phyloP scores from a whole-genome alignment of 2,329 filamentous ascomycete genomes.

The Daldinia sp. region DNA sequence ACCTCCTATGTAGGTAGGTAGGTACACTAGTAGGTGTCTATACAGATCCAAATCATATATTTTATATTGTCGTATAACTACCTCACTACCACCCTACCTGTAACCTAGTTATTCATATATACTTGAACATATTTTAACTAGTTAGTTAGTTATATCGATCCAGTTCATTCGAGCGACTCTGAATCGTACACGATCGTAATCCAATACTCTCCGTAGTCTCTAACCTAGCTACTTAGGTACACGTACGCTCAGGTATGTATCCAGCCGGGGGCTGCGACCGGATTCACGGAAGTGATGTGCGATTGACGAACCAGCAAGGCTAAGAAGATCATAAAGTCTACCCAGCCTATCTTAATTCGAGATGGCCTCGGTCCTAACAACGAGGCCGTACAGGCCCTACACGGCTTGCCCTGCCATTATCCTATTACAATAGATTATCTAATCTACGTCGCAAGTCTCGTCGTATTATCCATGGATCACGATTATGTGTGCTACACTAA shows the following conservation, averaged over 20 bases:
- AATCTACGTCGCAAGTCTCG: too few species aligned
- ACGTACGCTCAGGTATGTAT: too few species aligned
- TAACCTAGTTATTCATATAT: too few species aligned
- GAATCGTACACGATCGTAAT: neutral
- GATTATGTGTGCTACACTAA: constrained; percentile 4
- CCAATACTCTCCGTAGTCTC: constrained; percentile 6
- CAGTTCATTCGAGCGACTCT: too few species aligned
- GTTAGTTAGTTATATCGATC: too few species aligned
- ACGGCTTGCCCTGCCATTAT: neutral
- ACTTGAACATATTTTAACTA: too few species aligned
- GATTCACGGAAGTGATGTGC: constrained; percentile 38
- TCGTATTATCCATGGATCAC: constrained; percentile 7
- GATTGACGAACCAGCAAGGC: constrained; percentile 32
- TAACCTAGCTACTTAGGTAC: constrained; percentile 37
- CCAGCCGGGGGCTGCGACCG: constrained; percentile 35
- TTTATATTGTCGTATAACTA: too few species aligned
- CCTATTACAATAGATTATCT: neutral
- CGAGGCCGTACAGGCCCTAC: neutral
- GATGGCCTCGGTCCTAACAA: constrained; percentile 13
- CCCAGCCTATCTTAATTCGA: constrained; percentile 26
- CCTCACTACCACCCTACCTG: too few species aligned
- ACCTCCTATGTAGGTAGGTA: neutral
- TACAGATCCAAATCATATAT: too few species aligned
- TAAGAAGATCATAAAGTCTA: constrained; percentile 17
- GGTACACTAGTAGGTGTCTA: too few species aligned